phyloP scores from a whole-genome alignment of 2,329 filamentous ascomycete species.

The Tolypocladium inflatum region DNA sequence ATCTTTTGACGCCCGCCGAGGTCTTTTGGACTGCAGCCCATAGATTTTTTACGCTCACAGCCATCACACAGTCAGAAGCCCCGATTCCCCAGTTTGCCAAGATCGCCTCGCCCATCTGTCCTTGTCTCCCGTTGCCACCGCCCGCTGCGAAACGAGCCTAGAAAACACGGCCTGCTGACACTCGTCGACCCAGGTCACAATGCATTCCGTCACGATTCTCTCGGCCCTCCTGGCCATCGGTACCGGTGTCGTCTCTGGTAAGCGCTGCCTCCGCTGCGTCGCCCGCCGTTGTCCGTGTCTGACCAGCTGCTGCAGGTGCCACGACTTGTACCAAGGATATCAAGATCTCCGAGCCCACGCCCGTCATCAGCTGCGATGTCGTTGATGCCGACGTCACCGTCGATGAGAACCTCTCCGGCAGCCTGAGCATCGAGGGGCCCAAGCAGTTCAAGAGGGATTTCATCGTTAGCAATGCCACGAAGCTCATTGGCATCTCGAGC shows the following conservation, averaged over 20 bases:
- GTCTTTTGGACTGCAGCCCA: slow-evolving; percentile 14
- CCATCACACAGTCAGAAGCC: slow-evolving; percentile 8
- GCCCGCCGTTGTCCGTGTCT: neutral
- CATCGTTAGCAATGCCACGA: slow-evolving; percentile 48
- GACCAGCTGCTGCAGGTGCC: slow-evolving; percentile 13
- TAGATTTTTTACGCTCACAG: slow-evolving; percentile 7
- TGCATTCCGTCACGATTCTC: slow-evolving; percentile 35
- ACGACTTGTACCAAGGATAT: slow-evolving; percentile 41
- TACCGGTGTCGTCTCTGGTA: slow-evolving; percentile 32
- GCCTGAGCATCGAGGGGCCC: slow-evolving; percentile 53
- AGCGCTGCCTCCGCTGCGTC: slow-evolving; percentile 8
- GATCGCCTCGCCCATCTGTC: neutral
- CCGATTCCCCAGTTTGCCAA: neutral
- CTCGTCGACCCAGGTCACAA: slow-evolving; percentile 25
- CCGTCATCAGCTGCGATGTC: slow-evolving; percentile 55
- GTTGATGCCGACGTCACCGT: slow-evolving; percentile 62
- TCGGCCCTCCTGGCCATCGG: slow-evolving; percentile 35
- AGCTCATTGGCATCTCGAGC: slow-evolving; percentile 53
- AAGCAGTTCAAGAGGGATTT: slow-evolving; percentile 47
- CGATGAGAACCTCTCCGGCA: slow-evolving; percentile 41
- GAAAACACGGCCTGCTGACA: slow-evolving; percentile 7
- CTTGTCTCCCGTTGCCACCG: neutral
- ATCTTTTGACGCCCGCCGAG: slow-evolving; percentile 10
- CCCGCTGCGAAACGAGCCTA: neutral
- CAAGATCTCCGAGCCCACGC: slow-evolving; percentile 54